Base-by-base conservation (phyloP, 1,284 basidiomycete species). In the Ustilago loliicola region DNA sequence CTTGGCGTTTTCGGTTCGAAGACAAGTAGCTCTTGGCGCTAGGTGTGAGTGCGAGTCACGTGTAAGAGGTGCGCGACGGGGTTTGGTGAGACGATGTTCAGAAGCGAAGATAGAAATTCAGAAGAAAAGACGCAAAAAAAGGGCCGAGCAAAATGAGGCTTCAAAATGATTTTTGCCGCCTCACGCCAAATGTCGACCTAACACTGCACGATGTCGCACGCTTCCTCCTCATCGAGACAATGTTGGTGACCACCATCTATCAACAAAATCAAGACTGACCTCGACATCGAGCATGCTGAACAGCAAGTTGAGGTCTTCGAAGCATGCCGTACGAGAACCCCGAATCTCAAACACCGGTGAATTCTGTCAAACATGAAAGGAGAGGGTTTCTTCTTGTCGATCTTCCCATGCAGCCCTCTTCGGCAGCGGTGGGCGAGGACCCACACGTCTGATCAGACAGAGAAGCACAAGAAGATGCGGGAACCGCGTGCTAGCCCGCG, bases 331-430 rank as follows among this genome's bases (percentile, higher is more conserved):
- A 40, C 38, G 38, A 40, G 17, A 17, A 15, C 15, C 6, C 38
- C 15, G 11, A 19, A n/a, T 38, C 9, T 8, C 17, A 45, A 17
- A 45, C 48, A 15, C 25, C 48, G 48, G 48, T 15, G 48, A 50
- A 50, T 50, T 50, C 48, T 50, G 25, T 50, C 48, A 25, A 50
- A 3, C 36, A 21, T 23, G 21, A 27, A 27, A 30, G 32, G 27
- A 48, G 23, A 38, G 15, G 40, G 38, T 27, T 51, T 50, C 48
- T 53, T 65, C 48, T 58, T 65, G 62, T 65, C 62, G 62, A 65
- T 65, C 62, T 50, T 56, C 48, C 55, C 48, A 40, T 50, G 62
- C 62, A 58, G 48, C 36, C 15, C 36, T 34, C 36, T 38, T 15
- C 23, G 6, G n/a, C 42, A 45, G 8, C 9, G n/a, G 21, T 1